phyloP scores from a whole-genome alignment of 805 yeast genomes.

The Maudiozyma turicensis region DNA sequence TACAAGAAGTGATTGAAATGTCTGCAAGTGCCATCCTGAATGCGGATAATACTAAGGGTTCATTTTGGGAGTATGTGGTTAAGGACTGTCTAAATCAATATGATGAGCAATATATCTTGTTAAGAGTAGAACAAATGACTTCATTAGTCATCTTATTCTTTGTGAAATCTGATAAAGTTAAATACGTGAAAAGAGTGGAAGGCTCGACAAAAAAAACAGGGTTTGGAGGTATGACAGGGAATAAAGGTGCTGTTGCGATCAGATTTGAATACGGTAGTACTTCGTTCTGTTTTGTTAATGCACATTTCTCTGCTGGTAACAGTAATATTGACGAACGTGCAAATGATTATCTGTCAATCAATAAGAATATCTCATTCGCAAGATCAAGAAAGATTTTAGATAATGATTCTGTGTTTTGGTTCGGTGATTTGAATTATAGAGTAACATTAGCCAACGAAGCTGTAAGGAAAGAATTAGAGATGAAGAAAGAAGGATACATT shows the following conservation, averaged over 20 bases:
- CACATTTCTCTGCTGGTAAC: slow-evolving; percentile 91
- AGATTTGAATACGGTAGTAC: slow-evolving; percentile 76
- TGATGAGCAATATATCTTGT: slow-evolving; percentile 44
- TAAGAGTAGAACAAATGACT: slow-evolving; percentile 68
- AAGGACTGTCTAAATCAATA: slow-evolving; percentile 49
- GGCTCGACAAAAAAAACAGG: slow-evolving; percentile 92
- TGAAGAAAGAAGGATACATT: slow-evolving; percentile 31
- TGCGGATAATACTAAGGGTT: slow-evolving; percentile 66
- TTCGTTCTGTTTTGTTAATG: slow-evolving; percentile 72
- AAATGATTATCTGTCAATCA: slow-evolving; percentile 68
- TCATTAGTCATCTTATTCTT: slow-evolving; percentile 59
- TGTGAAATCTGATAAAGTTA: slow-evolving; percentile 39
- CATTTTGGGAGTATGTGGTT: slow-evolving; percentile 70
- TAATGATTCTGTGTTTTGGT: slow-evolving; percentile 84
- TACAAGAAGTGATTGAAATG: slow-evolving; percentile 89
- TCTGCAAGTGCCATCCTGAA: slow-evolving; percentile 83
- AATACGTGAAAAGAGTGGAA: slow-evolving; percentile 66
- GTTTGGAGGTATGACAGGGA: slow-evolving; percentile 92
- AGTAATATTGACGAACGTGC: slow-evolving; percentile 73
- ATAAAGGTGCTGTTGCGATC: slow-evolving; percentile 93
- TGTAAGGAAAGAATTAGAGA: slow-evolving; percentile 47
- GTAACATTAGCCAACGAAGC: slow-evolving; percentile 61
- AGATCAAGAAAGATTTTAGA: slow-evolving; percentile 68
- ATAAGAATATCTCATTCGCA: slow-evolving; percentile 66
- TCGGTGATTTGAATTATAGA: slow-evolving; percentile 91